Base-by-base conservation (phyloP, 768 basidiomycete species). In the Naganishia kalamii region DNA sequence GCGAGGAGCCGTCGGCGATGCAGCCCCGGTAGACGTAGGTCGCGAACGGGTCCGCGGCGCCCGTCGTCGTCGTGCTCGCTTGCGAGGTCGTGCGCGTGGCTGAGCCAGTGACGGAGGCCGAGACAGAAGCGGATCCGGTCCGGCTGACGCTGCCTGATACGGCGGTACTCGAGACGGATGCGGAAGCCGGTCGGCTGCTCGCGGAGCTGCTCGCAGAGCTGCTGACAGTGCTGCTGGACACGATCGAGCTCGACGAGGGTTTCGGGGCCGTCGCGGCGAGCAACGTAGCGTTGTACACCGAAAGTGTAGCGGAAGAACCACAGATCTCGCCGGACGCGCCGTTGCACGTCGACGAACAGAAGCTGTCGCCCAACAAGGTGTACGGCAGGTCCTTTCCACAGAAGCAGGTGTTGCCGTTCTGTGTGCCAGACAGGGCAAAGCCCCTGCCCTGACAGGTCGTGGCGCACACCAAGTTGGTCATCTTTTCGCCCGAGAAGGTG, bases 401-500 rank as follows among this genome's bases (percentile, higher is more conserved):
- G 64, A 54, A 72, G 63, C 73, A 74, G 23, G 54, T 25, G 54
- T 57, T 35, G 63, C 68, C 13, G n/a, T 32, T 54, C 54, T 63
- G 51, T 30, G 67, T 64, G 19, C 66, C 69, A 32, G 70, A 64
- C 32, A 68, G 63, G 15, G 61, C 44, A 32, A 51, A 67, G 12
- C 51, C 51, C 43, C 29, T 50, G 11, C 41, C 41, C 4, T 48
- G 29, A 54, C 66, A 67, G n/a, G 35, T 48, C 4, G 23, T 33
- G 6, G 37, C 57, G 33, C 66, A 67, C 30, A 41, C 50, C 1
- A 25, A 13, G 41, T 44, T 54, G 15, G 69, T 67, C 64, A 70
- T 70, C 21, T 70, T 66, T 52, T 67, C 74, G 50, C 70, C 74
- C 60, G 66, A 62, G 57, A 65, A 72, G 8, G 62, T 52, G 63